These are phyloP conservation scores for Colletotrichum zoysiae DNA, from an alignment of 2,329 filamentous ascomycete species.

Conservation along the genomic window DNA sequence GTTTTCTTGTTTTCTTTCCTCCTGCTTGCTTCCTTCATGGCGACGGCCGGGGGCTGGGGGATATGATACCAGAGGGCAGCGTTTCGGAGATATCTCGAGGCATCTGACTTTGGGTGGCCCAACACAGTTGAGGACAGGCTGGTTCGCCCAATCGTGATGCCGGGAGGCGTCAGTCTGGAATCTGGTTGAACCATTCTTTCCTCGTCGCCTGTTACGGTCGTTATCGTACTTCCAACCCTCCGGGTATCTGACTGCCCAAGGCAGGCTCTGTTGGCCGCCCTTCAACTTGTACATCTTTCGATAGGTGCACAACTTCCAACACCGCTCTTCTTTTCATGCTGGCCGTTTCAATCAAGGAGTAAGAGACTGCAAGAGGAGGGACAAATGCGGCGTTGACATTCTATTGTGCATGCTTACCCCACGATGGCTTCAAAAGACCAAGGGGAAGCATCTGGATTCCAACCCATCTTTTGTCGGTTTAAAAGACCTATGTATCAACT, in stretches of 20 bases:
- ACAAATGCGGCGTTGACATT: too few relatives aligned
- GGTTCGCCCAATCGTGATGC: background rate
- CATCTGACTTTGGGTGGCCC: background rate
- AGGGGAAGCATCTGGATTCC: background rate
- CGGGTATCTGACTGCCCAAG: background rate
- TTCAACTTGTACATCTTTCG: too few relatives aligned
- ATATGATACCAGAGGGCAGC: background rate
- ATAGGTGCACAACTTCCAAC: background rate
- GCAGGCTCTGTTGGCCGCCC: background rate
- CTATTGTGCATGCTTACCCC: background rate
- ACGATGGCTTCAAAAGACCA: background rate
- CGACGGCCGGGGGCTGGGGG: too few relatives aligned
- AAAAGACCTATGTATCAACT: background rate
- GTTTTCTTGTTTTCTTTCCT: background rate
- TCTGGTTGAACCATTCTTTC: background rate
- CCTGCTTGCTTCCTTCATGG: background rate
- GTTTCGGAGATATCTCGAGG: slow-evolving; percentile 4
- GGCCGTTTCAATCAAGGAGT: background rate
- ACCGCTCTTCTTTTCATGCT: background rate
- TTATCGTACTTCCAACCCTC: background rate
- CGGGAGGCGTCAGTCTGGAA: background rate
- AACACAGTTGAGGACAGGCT: background rate
- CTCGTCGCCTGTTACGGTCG: too few relatives aligned
- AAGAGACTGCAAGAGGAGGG: background rate
- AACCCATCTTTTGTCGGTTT: background rate